Evolutionary conservation across 2,329 filamentous ascomycete species (phyloP), one percentile per base, ranked within the genome.

Genomic region (Colletotrichum filicis): DNA sequence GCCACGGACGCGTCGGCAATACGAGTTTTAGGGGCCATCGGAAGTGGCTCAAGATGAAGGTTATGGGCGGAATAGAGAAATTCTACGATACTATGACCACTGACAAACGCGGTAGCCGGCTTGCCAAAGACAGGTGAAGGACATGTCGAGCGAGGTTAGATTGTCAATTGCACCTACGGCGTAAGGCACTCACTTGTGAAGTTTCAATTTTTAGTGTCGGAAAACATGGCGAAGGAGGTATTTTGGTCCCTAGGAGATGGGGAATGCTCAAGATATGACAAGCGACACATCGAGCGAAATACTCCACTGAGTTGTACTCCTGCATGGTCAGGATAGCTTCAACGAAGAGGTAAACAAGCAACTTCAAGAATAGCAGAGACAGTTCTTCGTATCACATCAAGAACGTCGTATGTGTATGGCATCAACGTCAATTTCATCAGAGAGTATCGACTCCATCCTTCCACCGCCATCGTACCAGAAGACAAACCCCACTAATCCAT

Each of bases 341-440:
- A 8, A 19, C 14, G 42, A 19, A 1, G 5, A 46, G 19, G 42
- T 46, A 46, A 9, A 42, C 19, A 32, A n/a, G n/a, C 9, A 30
- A 12, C 4, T 16, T 5, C 30, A 19, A 26, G 24, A 8, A 24
- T 32, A 26, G 14, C 32, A 16, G 8, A 49, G 59, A 16, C 5
- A 46, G 2, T 2, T 46, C 19, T 8, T 62, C 37, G 26, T 19
- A 19, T 22, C 35, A 42, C 59, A 14, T 11, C 19, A 22, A 8
- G 22, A 35, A 22, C 32, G 5, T 9, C n/a, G 2, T 8, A 19
- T 32, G 22, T 4, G 7, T 14, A n/a, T 30, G 46, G 58, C 46
- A 62, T 55, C 24, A 42, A 22, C 6, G 22, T 68, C 32, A 62
- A 52, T 62, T 62, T 55, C 16, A 14, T 42, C 3, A 68, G n/a